Base-by-base conservation (phyloP, 495 filamentous ascomycete genomes). In the Annulohypoxylon nitens region DNA sequence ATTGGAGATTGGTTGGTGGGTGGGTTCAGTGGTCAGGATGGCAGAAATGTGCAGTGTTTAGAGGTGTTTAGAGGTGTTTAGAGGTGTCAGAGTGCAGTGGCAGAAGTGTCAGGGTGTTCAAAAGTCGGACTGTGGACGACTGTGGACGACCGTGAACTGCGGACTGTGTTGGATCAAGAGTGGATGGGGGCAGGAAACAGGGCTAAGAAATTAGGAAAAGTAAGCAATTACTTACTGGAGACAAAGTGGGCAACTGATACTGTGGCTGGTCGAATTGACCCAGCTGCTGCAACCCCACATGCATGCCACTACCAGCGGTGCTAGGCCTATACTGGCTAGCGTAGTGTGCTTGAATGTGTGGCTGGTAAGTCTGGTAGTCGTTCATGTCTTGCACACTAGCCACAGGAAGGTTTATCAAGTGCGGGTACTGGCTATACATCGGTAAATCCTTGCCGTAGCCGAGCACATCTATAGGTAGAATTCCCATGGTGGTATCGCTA, bases 1-100 rank as follows among this genome's bases (percentile, higher is more conserved):
- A 73, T 68, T 67, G 70, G 64, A 63, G 58, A 58, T 67, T 58
- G 55, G 57, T 61, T 23, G 45, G 48, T n/a, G 6, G 53, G 53
- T 18, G 36, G 53, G 30, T 10, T 57, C 8, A n/a, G 33, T 30
- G 30, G 30, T 30, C 30, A 30, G 30, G 30, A 30, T 23, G 20
- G 20, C 20, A 23, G 20, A 6, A 30, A 30, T 30, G 30, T 30
- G 30, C 30, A 30, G 30, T 30, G 30, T 30, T 30, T 2, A 30
- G 30, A 30, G 2, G 30, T 30, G 30, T 30, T 6, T 6, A 30
- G 30, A 30, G 30, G 30, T 30, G 30, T 30, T 6, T 6, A 6
- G 30, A 30, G 30, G 30, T 30, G 30, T 30, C 30, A 30, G 30
- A 30, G 30, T 30, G 30, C 30, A 30, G 30, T 30, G 30, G 30